Evolutionary conservation across 305 asterid species (phyloP).

Genomic region (Withania somnifera): DNA sequence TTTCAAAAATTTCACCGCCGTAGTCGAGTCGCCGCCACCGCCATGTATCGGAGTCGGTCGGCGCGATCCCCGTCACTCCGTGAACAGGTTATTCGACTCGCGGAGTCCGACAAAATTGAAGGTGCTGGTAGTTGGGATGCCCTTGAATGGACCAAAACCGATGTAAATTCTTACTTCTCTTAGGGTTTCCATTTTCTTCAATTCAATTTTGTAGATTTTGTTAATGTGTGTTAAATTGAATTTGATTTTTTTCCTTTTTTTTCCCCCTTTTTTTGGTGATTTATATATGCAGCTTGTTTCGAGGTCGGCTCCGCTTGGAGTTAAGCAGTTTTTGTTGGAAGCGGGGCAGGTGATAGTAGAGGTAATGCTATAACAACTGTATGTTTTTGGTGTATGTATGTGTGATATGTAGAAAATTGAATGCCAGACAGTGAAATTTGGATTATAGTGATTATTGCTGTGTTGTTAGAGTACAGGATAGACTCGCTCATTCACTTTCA

Average conservation of each 20-base stretch:
- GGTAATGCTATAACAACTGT: constrained; percentile 23
- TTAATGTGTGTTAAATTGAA: neutral
- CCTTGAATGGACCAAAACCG: constrained; percentile 94
- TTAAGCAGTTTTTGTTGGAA: constrained; percentile 54
- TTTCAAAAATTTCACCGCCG: no score
- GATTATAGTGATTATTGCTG: no score
- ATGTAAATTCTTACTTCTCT: constrained; percentile 28
- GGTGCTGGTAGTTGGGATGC: constrained; percentile 88
- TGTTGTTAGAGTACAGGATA: no score
- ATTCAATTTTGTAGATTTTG: neutral
- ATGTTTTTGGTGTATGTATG: neutral
- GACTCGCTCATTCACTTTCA: no score
- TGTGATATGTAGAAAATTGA: neutral
- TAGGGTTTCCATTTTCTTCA: constrained; percentile 11
- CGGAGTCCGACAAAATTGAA: constrained; percentile 65
- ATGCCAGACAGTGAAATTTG: no score
- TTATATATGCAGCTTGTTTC: constrained; percentile 45
- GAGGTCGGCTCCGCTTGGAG: constrained; percentile 53
- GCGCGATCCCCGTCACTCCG: constrained; percentile 50
- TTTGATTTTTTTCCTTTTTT: no score
- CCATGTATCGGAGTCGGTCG: constrained; percentile 51
- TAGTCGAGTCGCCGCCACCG: no score
- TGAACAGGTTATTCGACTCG: constrained; percentile 38
- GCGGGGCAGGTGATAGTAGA: constrained; percentile 62
- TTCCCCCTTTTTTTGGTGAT: neutral